These are phyloP conservation scores for Globisporangium irregulare DNA, from an alignment of 352 stramenopile species.

Conservation along the genomic window DNA sequence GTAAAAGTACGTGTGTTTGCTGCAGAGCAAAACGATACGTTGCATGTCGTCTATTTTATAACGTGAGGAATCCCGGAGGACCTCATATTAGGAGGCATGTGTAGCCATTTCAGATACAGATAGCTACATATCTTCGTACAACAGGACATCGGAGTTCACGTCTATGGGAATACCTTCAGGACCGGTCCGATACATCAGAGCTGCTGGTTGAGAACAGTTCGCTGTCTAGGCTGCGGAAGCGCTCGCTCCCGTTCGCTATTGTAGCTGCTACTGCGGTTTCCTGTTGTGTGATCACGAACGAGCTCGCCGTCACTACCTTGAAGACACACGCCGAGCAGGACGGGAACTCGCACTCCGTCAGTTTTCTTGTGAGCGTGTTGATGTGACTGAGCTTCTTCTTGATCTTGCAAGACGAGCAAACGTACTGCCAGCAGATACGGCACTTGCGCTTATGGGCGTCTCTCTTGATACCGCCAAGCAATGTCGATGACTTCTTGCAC, in stretches of 20 bases:
- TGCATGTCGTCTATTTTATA: neutral
- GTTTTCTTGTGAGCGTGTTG: constrained; percentile 11
- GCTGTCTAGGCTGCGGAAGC: neutral
- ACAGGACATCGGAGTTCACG: neutral
- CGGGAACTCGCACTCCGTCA: constrained; percentile 18
- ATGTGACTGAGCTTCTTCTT: constrained; percentile 26
- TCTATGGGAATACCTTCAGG: neutral
- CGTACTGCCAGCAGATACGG: constrained; percentile 24
- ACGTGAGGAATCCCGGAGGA: neutral
- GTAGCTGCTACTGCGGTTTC: constrained; percentile 14
- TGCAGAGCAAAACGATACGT: neutral
- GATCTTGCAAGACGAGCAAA: constrained; percentile 26
- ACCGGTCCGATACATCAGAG: neutral
- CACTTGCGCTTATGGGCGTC: constrained; percentile 20
- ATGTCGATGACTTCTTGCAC: constrained; percentile 7
- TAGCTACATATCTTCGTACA: neutral
- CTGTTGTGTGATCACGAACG: constrained; percentile 20
- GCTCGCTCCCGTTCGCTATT: no score
- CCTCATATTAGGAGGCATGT: neutral
- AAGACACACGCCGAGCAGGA: constrained; percentile 27
- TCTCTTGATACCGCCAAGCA: neutral
- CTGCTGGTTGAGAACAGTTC: neutral
- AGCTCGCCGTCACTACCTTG: constrained; percentile 17
- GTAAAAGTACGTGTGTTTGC: neutral
- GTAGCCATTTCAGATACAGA: neutral